These are phyloP conservation scores for Cladophialophora immunda DNA, from an alignment of 2,329 filamentous ascomycete species.

Conservation along the genomic window DNA sequence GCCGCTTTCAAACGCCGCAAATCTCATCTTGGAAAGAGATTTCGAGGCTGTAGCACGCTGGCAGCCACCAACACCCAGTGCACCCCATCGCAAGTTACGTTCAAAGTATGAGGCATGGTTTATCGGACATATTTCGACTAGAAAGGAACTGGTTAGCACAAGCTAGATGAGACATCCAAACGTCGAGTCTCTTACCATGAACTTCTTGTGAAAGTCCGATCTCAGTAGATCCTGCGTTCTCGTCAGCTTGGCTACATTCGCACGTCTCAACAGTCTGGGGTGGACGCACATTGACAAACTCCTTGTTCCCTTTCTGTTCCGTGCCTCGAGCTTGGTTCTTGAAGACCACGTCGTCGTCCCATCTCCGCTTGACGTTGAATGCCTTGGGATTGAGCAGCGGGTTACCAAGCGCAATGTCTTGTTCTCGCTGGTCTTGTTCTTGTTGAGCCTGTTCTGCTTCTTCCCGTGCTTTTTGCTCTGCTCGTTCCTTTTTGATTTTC, in stretches of 20 bases:
- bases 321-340: slow-evolving; percentile 97
- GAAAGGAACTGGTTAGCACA: slow-evolving; percentile 31
- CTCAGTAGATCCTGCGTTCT: slow-evolving; percentile 77
- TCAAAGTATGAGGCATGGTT: neutral
- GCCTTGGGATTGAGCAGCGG: slow-evolving; percentile 87
- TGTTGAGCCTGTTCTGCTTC: slow-evolving; percentile 81
- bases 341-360: slow-evolving; percentile 99
- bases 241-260: slow-evolving; percentile 27
- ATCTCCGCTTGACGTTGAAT: slow-evolving; percentile 84
- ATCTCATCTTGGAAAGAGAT: neutral
- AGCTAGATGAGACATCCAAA: neutral
- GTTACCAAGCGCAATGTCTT: slow-evolving; percentile 90
- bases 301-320: slow-evolving; percentile 88
- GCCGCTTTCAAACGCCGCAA: neutral
- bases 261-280: slow-evolving; percentile 10
- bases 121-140: slow-evolving; percentile 61
- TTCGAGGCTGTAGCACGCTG: neutral
- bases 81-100: neutral
- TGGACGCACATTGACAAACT: slow-evolving; percentile 88
- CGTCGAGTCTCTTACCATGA: slow-evolving; percentile 72
- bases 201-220: slow-evolving; percentile 96
- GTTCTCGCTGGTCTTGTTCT: slow-evolving; percentile 84
- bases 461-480: slow-evolving; percentile 80
- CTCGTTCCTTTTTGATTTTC: slow-evolving; percentile 88
- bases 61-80: neutral